phyloP scores from a whole-genome alignment of 176 grass and related monocot species.

The Oryza longistaminata region DNA sequence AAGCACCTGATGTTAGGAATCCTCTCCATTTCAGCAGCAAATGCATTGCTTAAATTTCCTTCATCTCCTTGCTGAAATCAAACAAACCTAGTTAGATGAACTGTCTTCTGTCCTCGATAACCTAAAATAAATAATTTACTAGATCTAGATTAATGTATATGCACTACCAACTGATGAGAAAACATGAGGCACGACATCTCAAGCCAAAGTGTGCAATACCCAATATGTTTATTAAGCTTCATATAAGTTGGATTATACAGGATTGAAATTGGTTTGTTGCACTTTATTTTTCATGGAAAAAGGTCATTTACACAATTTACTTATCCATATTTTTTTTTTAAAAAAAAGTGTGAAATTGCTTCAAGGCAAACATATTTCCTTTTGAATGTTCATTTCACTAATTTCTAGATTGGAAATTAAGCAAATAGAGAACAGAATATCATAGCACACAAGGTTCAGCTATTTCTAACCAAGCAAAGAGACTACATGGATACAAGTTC shows the following conservation, averaged over 20 bases:
- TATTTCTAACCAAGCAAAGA: slow-evolving; percentile 27
- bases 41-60: slow-evolving; percentile 78
- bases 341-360: background rate
- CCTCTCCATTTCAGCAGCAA: slow-evolving; percentile 80
- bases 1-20: slow-evolving; percentile 68
- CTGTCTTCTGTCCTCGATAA: background rate
- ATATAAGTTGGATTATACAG: background rate
- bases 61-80: slow-evolving; percentile 84
- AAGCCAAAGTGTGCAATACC: background rate
- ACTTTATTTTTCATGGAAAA: slow-evolving; percentile 3
- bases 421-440: slow-evolving; percentile 9
- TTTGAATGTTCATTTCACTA: slow-evolving; percentile 24
- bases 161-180: background rate
- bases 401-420: slow-evolving; percentile 20
- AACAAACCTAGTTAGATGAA: slow-evolving; percentile 35
- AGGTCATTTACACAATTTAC: background rate
- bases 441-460: slow-evolving; percentile 8
- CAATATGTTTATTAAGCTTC: background rate
- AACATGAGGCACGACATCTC: background rate
- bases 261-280: background rate
- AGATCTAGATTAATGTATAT: slow-evolving; percentile 20
- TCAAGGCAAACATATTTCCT: background rate
- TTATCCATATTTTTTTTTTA: slow-evolving; percentile 2
- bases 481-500: background rate
- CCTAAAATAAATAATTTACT: slow-evolving; percentile 15